Evolutionary conservation across 164 flowering plant genomes (phyloP), one percentile per base, ranked within the genome.

Genomic region (Akebia trifoliata): DNA sequence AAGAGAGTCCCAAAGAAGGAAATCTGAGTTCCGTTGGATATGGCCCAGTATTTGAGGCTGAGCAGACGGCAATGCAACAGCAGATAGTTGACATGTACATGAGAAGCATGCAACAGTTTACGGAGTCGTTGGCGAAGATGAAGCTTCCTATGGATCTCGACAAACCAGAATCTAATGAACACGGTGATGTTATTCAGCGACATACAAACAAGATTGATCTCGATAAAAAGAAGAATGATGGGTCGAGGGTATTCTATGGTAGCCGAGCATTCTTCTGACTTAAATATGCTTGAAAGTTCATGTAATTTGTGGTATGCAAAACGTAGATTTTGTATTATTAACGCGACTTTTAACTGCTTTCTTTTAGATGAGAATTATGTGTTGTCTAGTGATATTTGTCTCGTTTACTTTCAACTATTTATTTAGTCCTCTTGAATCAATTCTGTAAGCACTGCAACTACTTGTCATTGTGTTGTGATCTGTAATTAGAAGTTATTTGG

Each of bases 51-150:
- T 80, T 78, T 58, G 49, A 72, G 17, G 79, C 80, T 6, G 93
- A 90, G 75, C 81, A 87, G 53, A 65, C 77, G 1, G 87, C 78
- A 48, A 81, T 87, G 90, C 97, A 90, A 72, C 81, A 84, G 65
- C 89, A 90, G 51, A 90, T 87, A 59, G 89, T 84, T 8, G 93
- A 85, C 52, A 82, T 90, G 94, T 91, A 91, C 65, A 91, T 86
- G 94, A 84, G 79, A 43, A 91, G 97, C 66, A 87, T 87, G 97
- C 94, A 87, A 9, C 95, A 90, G 56, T 87, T 90, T 54, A 83
- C 90, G 0, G 93, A 87, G 65, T 90, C 97, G 1, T 62, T 85
- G 67, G 89, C 87, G 12, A 85, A 87, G 54, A 90, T 90, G 97
- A 85, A 90, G 76, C 91, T 91, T 10, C 95, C 90, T 6, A 81